phyloP scores from a whole-genome alignment of 1,284 basidiomycete genomes.

The Jaminaea rosea region DNA sequence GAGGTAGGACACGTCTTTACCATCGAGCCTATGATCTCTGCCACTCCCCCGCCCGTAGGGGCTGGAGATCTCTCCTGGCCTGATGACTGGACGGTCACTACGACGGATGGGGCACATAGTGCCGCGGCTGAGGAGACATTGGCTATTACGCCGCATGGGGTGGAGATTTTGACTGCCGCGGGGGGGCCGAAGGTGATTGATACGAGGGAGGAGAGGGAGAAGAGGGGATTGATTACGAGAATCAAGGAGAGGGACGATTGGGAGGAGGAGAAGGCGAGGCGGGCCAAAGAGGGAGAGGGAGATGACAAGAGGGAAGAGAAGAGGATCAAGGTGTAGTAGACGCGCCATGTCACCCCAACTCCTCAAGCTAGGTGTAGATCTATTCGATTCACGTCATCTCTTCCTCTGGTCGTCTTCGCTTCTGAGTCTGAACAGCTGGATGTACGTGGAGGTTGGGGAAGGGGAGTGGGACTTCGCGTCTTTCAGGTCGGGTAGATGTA shows the following conservation, averaged over 20 bases:
- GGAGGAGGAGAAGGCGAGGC: background rate
- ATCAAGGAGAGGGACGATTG: background rate
- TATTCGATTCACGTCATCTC: too few relatives aligned
- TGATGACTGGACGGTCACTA: conserved; percentile 44
- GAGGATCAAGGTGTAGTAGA: background rate
- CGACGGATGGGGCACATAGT: conserved; percentile 35
- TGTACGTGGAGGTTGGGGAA: too few relatives aligned
- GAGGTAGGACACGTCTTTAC: conserved; percentile 41
- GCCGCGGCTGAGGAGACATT: conserved; percentile 45
- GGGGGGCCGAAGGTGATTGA: conserved; percentile 35
- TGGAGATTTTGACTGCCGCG: conserved; percentile 44
- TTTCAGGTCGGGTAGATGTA: too few relatives aligned
- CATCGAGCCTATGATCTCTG: conserved; percentile 46
- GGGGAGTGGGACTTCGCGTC: too few relatives aligned
- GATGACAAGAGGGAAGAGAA: background rate
- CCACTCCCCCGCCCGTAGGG: conserved; percentile 11
- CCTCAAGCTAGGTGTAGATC: too few relatives aligned
- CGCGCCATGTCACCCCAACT: too few relatives aligned
- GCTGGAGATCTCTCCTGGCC: conserved; percentile 43
- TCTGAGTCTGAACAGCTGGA: too few relatives aligned
- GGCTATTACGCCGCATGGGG: conserved; percentile 41
- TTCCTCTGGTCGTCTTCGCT: too few relatives aligned
- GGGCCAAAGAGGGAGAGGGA: background rate
- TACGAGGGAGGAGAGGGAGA: conserved; percentile 27
- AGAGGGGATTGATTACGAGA: background rate